phyloP scores from a whole-genome alignment of 2,329 filamentous ascomycete species.

The Plenodomus biglobosus region DNA sequence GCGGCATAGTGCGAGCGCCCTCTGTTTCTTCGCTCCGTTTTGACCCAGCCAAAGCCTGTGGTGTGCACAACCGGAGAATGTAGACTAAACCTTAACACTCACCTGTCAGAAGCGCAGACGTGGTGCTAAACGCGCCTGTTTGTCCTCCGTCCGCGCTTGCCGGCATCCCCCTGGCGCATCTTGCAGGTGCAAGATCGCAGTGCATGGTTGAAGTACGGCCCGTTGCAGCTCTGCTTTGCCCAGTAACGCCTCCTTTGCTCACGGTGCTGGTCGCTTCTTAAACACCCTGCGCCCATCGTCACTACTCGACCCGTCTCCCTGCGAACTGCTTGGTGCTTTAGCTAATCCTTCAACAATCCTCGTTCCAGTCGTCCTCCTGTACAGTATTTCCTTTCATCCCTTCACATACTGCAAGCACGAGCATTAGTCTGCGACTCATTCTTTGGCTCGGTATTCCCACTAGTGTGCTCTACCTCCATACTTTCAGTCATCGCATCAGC shows the following conservation, averaged over 20 bases:
- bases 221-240: slow-evolving; percentile 44
- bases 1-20: slow-evolving; percentile 31
- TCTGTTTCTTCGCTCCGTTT: slow-evolving; percentile 30
- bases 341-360: slow-evolving; percentile 21
- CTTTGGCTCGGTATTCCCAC: slow-evolving; percentile 7
- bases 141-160: slow-evolving; percentile 29
- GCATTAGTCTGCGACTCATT: slow-evolving; percentile 9
- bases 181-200: slow-evolving; percentile 35
- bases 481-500: not conserved
- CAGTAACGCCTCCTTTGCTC: slow-evolving; percentile 36
- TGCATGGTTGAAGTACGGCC: slow-evolving; percentile 42
- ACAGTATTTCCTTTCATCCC: slow-evolving; percentile 15
- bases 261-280: slow-evolving; percentile 29
- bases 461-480: slow-evolving; percentile 4
- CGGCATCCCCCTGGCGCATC: slow-evolving; percentile 31
- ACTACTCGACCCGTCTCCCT: slow-evolving; percentile 23
- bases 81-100: slow-evolving; percentile 41
- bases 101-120: slow-evolving; percentile 41
- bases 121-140: slow-evolving; percentile 34
- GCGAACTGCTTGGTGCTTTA: slow-evolving; percentile 39
- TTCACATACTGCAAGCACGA: slow-evolving; percentile 10
- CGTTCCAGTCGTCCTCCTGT: slow-evolving; percentile 21
- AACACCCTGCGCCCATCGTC: slow-evolving; percentile 32
- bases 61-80: slow-evolving; percentile 43
- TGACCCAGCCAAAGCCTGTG: slow-evolving; percentile 25